These are phyloP conservation scores for Tylopilus sp. DNA, from an alignment of 768 basidiomycete species.

Conservation along the genomic window DNA sequence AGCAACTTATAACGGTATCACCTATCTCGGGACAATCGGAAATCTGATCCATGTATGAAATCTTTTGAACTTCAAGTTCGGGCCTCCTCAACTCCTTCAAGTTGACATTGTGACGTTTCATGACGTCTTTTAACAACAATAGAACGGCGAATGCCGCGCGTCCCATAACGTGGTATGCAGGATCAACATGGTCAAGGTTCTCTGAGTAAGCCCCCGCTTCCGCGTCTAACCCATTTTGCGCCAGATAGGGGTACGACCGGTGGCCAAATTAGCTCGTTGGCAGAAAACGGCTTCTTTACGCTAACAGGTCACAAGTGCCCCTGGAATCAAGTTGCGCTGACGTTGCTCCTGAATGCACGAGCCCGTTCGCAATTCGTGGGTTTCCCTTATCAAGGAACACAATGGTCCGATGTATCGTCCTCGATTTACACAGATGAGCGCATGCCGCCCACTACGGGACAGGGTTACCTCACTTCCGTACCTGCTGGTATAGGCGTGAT, in stretches of 20 bases:
- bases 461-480: slow-evolving; percentile 1
- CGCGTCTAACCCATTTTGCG: not conserved
- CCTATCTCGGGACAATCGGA: slow-evolving; percentile 11
- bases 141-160: slow-evolving; percentile 5
- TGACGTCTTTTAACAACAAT: not conserved
- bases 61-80: not conserved
- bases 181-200: not conserved
- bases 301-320: slow-evolving; percentile 9
- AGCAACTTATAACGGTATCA: not conserved
- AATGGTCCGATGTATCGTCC: slow-evolving; percentile 1
- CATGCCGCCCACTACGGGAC: not conserved
- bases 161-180: not conserved
- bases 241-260: slow-evolving; percentile 5
- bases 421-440: not conserved
- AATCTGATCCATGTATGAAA: not conserved
- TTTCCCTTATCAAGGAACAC: slow-evolving; percentile 7
- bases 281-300: not conserved
- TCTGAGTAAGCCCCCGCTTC: not conserved
- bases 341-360: slow-evolving; percentile 8
- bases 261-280: slow-evolving; percentile 20
- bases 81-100: not conserved
- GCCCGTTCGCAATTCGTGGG: slow-evolving; percentile 27
- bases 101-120: not conserved
- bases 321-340: slow-evolving; percentile 13
- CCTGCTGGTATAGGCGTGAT: not conserved